phyloP scores from a whole-genome alignment of 495 filamentous ascomycete species.

The Daldinia childiae region DNA sequence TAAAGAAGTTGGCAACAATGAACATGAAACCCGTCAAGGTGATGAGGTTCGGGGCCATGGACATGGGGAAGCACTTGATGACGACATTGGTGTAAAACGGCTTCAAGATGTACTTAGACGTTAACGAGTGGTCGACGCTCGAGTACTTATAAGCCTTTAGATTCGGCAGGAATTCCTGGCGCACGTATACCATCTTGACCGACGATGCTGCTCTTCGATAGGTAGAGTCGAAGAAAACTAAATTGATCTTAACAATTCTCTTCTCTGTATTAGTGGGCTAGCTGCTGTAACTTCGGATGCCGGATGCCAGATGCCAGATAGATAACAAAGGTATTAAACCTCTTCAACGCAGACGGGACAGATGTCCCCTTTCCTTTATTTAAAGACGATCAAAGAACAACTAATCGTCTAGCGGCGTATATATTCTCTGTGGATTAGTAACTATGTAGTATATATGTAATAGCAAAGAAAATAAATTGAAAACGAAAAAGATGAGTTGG shows the following conservation, averaged over 20 bases:
- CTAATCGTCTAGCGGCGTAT: neutral
- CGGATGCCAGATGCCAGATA: neutral
- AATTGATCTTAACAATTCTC: neutral
- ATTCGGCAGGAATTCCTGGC: slow-evolving; percentile 87
- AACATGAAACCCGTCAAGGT: slow-evolving; percentile 92
- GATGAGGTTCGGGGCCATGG: slow-evolving; percentile 88
- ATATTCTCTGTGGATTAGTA: neutral
- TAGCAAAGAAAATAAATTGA: too few relatives aligned
- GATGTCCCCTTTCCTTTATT: slow-evolving; percentile 11
- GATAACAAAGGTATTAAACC: neutral
- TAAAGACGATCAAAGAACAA: neutral
- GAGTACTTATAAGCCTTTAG: slow-evolving; percentile 93
- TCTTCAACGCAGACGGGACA: neutral
- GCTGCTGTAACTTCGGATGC: neutral
- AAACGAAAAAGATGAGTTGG: too few relatives aligned
- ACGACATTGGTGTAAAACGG: slow-evolving; percentile 96
- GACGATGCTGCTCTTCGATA: neutral
- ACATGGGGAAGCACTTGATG: slow-evolving; percentile 93
- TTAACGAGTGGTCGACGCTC: slow-evolving; percentile 84
- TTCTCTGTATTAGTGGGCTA: neutral
- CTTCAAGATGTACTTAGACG: slow-evolving; percentile 92
- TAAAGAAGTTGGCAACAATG: slow-evolving; percentile 89
- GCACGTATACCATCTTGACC: slow-evolving; percentile 79
- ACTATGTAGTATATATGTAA: too few relatives aligned
- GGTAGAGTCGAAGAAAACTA: too few relatives aligned